These are phyloP conservation scores for Lithospermum erythrorhizon DNA, from an alignment of 257 asterid species.

Conservation along the genomic window DNA sequence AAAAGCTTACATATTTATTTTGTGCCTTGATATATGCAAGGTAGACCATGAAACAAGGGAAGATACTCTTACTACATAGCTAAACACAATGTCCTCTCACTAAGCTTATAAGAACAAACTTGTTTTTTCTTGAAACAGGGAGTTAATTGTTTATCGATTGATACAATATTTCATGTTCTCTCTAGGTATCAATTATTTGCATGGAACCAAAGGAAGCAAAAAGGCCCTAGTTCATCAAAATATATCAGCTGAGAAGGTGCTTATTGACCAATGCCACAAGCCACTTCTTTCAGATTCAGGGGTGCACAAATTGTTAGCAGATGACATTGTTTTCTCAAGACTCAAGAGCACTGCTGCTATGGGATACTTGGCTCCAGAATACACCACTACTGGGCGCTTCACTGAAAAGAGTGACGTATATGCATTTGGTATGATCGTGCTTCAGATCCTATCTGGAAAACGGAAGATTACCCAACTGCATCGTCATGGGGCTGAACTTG, in stretches of 20 bases:
- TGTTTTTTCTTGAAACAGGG: no score
- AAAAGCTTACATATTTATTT: no score
- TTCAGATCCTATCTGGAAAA: slow-evolving; percentile 81
- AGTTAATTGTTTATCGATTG: neutral
- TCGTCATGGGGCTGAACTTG: slow-evolving; percentile 64
- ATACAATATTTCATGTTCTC: slow-evolving; percentile 2
- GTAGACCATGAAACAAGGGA: no score
- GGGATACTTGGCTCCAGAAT: slow-evolving; percentile 96
- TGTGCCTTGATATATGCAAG: no score
- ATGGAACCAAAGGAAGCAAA: slow-evolving; percentile 38
- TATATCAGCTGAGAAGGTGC: slow-evolving; percentile 88
- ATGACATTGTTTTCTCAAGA: slow-evolving; percentile 71
- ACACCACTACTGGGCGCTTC: slow-evolving; percentile 78
- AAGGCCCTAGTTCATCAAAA: slow-evolving; percentile 63
- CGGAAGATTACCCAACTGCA: slow-evolving; percentile 51
- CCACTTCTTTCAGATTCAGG: slow-evolving; percentile 84
- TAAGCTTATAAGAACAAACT: no score
- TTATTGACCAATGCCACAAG: slow-evolving; percentile 62
- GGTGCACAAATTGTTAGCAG: slow-evolving; percentile 66
- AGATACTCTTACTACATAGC: no score
- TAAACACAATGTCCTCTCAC: no score
- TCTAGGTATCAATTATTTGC: slow-evolving; percentile 73
- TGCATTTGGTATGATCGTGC: slow-evolving; percentile 87
- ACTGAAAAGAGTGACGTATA: slow-evolving; percentile 83
- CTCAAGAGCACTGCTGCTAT: slow-evolving; percentile 90